phyloP scores from a whole-genome alignment of 257 asterid species.

The Capsicum chinense region DNA sequence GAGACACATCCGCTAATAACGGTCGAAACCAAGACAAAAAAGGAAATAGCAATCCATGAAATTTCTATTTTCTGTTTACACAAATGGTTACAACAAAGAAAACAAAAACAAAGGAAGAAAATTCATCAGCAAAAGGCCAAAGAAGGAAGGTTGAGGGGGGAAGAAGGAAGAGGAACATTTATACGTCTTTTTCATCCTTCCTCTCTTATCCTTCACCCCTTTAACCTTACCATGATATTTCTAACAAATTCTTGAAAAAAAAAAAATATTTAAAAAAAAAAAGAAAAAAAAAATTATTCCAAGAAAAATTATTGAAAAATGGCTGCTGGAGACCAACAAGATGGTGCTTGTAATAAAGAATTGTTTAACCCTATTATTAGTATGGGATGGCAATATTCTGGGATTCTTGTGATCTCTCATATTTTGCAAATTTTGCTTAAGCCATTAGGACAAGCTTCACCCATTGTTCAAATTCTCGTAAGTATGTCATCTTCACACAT shows the following conservation, averaged over 20 bases:
- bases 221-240: too few species aligned
- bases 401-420: constrained; percentile 92
- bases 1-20: background rate
- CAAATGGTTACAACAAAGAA: constrained; percentile 19
- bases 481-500: constrained; percentile 67
- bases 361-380: constrained; percentile 81
- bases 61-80: background rate
- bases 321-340: constrained; percentile 31
- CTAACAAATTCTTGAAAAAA: too few species aligned
- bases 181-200: background rate
- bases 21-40: background rate
- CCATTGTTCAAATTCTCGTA: constrained; percentile 98
- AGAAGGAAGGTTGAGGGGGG: background rate
- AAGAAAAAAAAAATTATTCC: background rate
- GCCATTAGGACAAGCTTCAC: constrained; percentile 92
- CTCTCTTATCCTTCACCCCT: background rate
- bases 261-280: background rate
- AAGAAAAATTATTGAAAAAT: constrained; percentile 24
- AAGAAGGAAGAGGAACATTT: constrained; percentile 20
- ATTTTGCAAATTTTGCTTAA: constrained; percentile 77
- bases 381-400: constrained; percentile 79
- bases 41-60: background rate
- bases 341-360: constrained; percentile 43
- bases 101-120: background rate
- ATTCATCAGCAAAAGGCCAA: background rate